Percentiles rank a stretch among this genome's conserved stretches.
Evolutionary conservation across 495 filamentous ascomycete species (phyloP).

Genomic region (Penicillium maclennaniae): DNA sequence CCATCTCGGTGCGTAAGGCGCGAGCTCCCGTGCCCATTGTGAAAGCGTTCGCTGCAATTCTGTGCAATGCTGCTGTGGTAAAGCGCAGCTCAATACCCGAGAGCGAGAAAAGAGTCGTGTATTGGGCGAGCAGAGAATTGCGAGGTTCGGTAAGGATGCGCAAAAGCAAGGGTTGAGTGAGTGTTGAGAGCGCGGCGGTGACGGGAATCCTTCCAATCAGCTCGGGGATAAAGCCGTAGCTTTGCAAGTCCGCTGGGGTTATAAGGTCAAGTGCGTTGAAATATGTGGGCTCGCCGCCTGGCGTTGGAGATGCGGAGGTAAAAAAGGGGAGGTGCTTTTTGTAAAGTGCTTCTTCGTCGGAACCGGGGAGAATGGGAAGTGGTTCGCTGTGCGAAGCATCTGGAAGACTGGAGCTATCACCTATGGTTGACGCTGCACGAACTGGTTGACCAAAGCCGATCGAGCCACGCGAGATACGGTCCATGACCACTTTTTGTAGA

Average conservation of each 20-base stretch:
- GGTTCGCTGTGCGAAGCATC: slow-evolving; percentile 39
- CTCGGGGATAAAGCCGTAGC: slow-evolving; percentile 92
- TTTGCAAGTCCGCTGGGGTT: slow-evolving; percentile 78
- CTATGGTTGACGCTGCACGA: slow-evolving; percentile 40
- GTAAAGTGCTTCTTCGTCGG: slow-evolving; percentile 59
- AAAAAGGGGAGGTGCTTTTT: slow-evolving; percentile 68
- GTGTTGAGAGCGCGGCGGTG: slow-evolving; percentile 73
- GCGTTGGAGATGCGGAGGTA: slow-evolving; percentile 33
- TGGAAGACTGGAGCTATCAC: slow-evolving; percentile 21
- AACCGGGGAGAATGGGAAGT: slow-evolving; percentile 43
- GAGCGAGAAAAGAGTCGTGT: slow-evolving; percentile 77
- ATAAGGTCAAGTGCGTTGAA: slow-evolving; percentile 81
- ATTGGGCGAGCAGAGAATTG: slow-evolving; percentile 82
- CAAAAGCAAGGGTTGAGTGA: slow-evolving; percentile 74
- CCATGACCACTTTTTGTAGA: slow-evolving; percentile 81
- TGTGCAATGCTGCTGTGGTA: slow-evolving; percentile 72
- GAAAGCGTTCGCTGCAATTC: slow-evolving; percentile 69
- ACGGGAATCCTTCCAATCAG: slow-evolving; percentile 88
- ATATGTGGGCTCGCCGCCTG: slow-evolving; percentile 40
- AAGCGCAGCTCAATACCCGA: slow-evolving; percentile 80
- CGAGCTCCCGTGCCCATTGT: slow-evolving; percentile 83
- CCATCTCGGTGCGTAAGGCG: slow-evolving; percentile 84
- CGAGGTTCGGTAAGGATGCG: slow-evolving; percentile 88
- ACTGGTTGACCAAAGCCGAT: slow-evolving; percentile 91
- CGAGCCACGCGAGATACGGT: slow-evolving; percentile 78